A percentile compares a stretch with the other conserved stretches of the same genome.
These are phyloP conservation scores for Aspergillus neotritici DNA, from an alignment of 2,329 filamentous ascomycete species.

Conservation along the genomic window DNA sequence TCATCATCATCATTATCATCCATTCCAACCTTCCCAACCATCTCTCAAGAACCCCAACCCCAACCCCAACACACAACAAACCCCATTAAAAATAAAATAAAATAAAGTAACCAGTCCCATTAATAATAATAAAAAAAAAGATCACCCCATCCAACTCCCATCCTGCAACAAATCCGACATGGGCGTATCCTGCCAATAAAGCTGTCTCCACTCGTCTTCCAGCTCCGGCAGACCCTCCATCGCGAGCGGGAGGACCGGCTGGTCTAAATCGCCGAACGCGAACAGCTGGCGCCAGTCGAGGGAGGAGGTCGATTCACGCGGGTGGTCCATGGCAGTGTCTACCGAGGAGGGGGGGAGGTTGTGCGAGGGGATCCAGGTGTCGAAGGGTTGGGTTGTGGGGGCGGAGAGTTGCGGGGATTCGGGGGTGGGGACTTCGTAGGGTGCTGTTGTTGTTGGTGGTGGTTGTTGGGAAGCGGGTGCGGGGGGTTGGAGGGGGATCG, in stretches of 20 bases:
- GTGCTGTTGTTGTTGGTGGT: conserved; percentile 18
- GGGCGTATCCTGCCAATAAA: conserved; percentile 40
- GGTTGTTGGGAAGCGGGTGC: conserved; percentile 14
- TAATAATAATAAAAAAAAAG: too few species aligned
- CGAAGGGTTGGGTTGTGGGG: conserved; percentile 18
- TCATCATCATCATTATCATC: too few species aligned
- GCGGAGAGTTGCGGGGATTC: conserved; percentile 21
- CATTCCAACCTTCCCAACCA: too few species aligned
- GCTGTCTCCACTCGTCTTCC: conserved; percentile 42
- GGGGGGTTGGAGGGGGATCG: conserved; percentile 8
- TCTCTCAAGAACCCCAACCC: too few species aligned
- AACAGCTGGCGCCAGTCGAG: conserved; percentile 41
- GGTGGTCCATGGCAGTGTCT: conserved; percentile 29
- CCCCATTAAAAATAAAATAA: too few species aligned
- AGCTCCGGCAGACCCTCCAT: conserved; percentile 37
- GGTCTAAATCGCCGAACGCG: conserved; percentile 35
- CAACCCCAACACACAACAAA: too few species aligned
- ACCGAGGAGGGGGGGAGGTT: conserved; percentile 23
- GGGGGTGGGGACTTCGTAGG: conserved; percentile 26
- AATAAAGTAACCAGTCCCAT: too few species aligned
- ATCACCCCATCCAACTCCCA: conserved; percentile 31
- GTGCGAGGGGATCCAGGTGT: conserved; percentile 29
- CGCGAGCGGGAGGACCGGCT: conserved; percentile 32
- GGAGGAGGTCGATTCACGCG: conserved; percentile 31
- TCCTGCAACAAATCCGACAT: conserved; percentile 40